Evolutionary conservation across 2,329 filamentous ascomycete species (phyloP).

Genomic region (Ophiostoma ulmi): DNA sequence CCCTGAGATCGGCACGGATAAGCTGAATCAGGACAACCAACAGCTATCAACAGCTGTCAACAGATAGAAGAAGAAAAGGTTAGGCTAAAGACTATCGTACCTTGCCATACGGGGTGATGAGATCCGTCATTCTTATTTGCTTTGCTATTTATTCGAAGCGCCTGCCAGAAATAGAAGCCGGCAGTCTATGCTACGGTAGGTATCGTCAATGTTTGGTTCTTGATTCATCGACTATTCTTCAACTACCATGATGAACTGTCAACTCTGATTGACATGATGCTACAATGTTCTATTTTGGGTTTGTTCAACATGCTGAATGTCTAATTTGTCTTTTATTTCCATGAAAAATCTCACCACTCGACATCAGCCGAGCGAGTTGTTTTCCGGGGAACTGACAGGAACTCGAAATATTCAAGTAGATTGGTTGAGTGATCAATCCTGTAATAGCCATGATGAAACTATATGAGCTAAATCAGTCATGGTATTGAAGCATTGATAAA

Average conservation of each 20-base stretch:
- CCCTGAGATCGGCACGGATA: too few relatives aligned
- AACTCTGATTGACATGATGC: not conserved
- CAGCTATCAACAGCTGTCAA: too few relatives aligned
- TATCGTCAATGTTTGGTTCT: not conserved
- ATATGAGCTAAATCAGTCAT: not conserved
- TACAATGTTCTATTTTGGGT: not conserved
- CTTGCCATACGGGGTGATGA: not conserved
- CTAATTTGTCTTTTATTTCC: too few relatives aligned
- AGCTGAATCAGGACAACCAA: too few relatives aligned
- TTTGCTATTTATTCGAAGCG: not conserved
- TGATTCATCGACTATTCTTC: not conserved
- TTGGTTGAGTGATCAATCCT: not conserved
- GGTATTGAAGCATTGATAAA: not conserved
- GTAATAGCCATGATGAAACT: not conserved
- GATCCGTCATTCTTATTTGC: not conserved
- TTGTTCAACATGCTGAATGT: not conserved
- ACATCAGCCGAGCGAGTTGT: not conserved
- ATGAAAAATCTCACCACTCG: not conserved
- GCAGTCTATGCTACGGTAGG: not conserved
- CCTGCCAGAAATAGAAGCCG: conserved; percentile 9
- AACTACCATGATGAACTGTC: not conserved
- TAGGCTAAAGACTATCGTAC: not conserved
- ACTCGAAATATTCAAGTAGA: not conserved
- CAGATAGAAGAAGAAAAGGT: not conserved
- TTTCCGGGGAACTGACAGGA: not conserved